Evolutionary conservation across 495 filamentous ascomycete species (phyloP).

Genomic region (Pyrenopolyporus hunteri): DNA sequence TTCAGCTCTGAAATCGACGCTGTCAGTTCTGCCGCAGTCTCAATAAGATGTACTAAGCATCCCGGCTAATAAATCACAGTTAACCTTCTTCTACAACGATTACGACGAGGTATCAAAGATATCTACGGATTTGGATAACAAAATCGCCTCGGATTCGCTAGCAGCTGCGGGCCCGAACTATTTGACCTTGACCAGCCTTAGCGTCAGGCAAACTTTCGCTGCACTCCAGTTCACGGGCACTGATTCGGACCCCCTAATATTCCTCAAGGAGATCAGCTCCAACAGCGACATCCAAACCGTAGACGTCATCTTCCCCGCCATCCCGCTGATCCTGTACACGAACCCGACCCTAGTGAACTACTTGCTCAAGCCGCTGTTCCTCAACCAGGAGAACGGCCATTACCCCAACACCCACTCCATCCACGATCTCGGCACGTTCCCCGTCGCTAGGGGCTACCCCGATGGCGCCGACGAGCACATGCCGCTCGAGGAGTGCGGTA

Average conservation of each 20-base stretch:
- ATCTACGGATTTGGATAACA: constrained; percentile 68
- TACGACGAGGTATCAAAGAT: constrained; percentile 59
- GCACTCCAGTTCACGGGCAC: constrained; percentile 85
- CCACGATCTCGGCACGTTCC: constrained; percentile 93
- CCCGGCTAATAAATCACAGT: constrained; percentile 23
- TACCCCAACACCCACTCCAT: constrained; percentile 88
- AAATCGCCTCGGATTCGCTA: constrained; percentile 73
- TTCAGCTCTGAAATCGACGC: constrained; percentile 62
- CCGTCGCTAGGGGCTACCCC: constrained; percentile 86
- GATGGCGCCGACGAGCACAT: constrained; percentile 87
- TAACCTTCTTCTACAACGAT: constrained; percentile 76
- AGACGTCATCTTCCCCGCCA: constrained; percentile 93
- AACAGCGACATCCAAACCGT: constrained; percentile 95
- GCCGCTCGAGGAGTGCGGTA: constrained; percentile 95
- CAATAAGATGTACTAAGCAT: constrained; percentile 4
- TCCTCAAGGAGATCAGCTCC: constrained; percentile 94
- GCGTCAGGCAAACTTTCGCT: constrained; percentile 85
- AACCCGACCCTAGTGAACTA: constrained; percentile 85
- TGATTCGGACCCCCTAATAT: constrained; percentile 75
- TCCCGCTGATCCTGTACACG: constrained; percentile 87
- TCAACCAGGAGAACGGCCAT: constrained; percentile 88
- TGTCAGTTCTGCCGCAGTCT: constrained; percentile 36
- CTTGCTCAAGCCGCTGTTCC: constrained; percentile 83
- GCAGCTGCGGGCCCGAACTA: constrained; percentile 71
- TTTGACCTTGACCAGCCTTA: constrained; percentile 80